Evolutionary conservation across 768 basidiomycete species (phyloP).

Genomic region (Macrolepiota dolichaula): DNA sequence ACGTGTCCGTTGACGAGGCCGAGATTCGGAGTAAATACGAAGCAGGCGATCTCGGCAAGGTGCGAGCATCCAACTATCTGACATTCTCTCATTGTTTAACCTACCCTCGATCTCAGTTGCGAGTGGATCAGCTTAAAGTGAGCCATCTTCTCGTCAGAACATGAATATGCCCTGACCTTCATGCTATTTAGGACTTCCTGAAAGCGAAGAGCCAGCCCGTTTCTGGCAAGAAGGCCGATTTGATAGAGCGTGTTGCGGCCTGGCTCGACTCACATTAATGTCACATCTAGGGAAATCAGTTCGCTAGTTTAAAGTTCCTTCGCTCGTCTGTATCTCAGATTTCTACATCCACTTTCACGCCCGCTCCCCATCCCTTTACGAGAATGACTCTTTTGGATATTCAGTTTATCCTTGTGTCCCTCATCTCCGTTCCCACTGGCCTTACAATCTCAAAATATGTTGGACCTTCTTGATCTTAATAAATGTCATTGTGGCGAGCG

Average conservation of each 20-base stretch:
- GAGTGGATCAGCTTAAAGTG: conserved; percentile 78
- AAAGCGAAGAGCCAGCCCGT: conserved; percentile 58
- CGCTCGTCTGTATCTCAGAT: neutral
- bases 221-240: conserved; percentile 71
- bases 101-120: conserved; percentile 43
- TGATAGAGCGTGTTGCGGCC: conserved; percentile 61
- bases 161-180: conserved; percentile 9
- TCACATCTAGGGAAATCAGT: neutral
- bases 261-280: conserved; percentile 49
- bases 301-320: conserved; percentile 1
- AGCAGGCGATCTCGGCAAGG: conserved; percentile 61
- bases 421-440: neutral
- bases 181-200: conserved; percentile 57
- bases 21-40: conserved; percentile 71
- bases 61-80: conserved; percentile 24
- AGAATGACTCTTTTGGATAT: no score
- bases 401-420: neutral
- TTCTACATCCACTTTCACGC: neutral
- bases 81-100: conserved; percentile 12
- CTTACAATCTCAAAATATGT: neutral
- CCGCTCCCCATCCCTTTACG: neutral
- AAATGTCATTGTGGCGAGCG: neutral
- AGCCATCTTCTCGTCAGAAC: conserved; percentile 14
- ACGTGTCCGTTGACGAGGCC: conserved; percentile 62
- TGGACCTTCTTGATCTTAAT: neutral